Base-by-base conservation (phyloP, 768 basidiomycete genomes). In the Auricularia auricula-judae region DNA sequence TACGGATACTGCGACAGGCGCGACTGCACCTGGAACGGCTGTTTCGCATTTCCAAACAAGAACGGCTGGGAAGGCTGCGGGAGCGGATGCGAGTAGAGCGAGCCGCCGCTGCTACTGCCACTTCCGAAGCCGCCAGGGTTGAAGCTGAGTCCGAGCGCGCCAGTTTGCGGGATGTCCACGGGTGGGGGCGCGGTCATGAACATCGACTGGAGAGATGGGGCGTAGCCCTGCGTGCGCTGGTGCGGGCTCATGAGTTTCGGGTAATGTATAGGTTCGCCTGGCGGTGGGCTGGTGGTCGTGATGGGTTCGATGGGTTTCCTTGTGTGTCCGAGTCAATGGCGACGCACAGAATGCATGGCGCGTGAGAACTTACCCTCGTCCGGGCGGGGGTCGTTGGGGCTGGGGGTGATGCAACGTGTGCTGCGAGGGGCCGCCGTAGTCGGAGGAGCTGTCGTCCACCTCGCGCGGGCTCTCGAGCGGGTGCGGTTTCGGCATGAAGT, bases 221-320 rank as follows among this genome's bases (percentile, higher is more conserved):
- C 81, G 70, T 92, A 92, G 44, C 90, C 90, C 70, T 92, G 90
- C 62, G 76, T 80, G 64, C 84, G 81, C 73, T 92, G 90, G 65
- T 92, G 91, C 64, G 82, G 82, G 1, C 86, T 85, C 90, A 92
- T 92, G 39, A 91, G 81, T 16, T 82, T 78, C 1, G 89, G 88
- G 69, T 88, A 89, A 39, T 79, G 79, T 63, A 86, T 74, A 21
- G 76, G 70, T 16, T 79, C 74, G 42, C 80, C 77, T 4, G 79
- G 77, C 16, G 85, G 79, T 3, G 86, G 84, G 36, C 89, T 86
- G 10, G 88, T 89, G 0, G 86, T 88, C 1, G 88, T 89, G 59
- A 87, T 77, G 42, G 87, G 86, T 35, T 42, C 36, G 59, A 60
- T 43, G 29, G 34, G 56, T 5, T 51, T 51, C 56, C 56, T 59